Base-by-base conservation (phyloP, 73 alveolate species). In the Paramecium sexaurelia region DNA sequence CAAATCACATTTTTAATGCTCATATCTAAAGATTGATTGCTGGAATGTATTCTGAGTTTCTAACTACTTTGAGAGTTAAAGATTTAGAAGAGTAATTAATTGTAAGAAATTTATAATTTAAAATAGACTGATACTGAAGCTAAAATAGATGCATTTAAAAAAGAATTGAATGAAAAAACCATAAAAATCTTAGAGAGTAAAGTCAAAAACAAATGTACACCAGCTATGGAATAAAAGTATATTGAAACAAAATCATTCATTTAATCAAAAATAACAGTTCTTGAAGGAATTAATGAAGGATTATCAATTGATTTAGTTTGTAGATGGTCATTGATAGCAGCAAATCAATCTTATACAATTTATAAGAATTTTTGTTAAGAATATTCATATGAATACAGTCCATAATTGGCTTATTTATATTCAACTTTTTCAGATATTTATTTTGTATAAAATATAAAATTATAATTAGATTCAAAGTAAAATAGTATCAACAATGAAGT, bases 31-130 rank as follows among this genome's bases (percentile, higher is more conserved):
- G 83, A 66, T 66, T 66, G 26, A 66, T 66, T 13, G 83, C 83
- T 66, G 43, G 47, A 66, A 66, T 66, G 83, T 66, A 66, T 66
- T 10, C 83, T 66, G 83, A 66, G 24, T 66, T 66, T 26, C n/a
- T 66, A 8, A 66, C 43, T 3, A 26, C 37, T 3, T 29, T 29
- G 1, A 9, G 83, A 66, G 37, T 66, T 26, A 66, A 66, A 66
- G 83, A 66, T 66, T 10, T 66, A 66, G 83, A 66, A 66, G 43
- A 66, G 7, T 13, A 66, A 66, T 24, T 66, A 32, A 24, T 32
- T 66, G 43, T 29, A 66, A 66, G 2, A 0, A n/a, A 51, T 51
- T 5, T n/a, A 5, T 51, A 20, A n/a, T 1, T n/a, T 51, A 51
- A 0, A 5, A 17, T 51, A 51, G 67, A 51, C 67, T 51, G 67